These are phyloP conservation scores for Batkoa obscura DNA, from an alignment of 371 early-diverging fungal species.

Conservation along the genomic window DNA sequence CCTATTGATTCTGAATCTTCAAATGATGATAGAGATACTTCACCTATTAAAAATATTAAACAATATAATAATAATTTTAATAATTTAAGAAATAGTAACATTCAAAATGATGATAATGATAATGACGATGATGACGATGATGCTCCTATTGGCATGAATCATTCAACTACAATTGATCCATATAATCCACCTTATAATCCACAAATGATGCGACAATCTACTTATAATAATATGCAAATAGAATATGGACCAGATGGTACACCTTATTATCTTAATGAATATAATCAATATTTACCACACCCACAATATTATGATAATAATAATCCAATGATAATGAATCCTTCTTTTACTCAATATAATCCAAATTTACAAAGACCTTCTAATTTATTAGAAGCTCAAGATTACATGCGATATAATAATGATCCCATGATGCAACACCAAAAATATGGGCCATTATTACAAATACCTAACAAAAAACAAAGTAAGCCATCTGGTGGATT, in stretches of 20 bases:
- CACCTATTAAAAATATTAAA: too few species aligned
- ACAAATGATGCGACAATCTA: background rate
- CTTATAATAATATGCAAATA: background rate
- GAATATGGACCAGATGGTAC: slow-evolving; percentile 5
- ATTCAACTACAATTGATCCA: background rate
- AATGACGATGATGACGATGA: slow-evolving; percentile 2
- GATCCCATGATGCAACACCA: background rate
- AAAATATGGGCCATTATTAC: slow-evolving; percentile 8
- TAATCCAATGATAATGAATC: background rate
- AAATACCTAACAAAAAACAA: slow-evolving; percentile 8
- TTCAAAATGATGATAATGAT: too few species aligned
- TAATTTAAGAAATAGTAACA: background rate
- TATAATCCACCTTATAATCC: background rate
- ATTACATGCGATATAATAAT: background rate
- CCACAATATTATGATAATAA: slow-evolving; percentile 1
- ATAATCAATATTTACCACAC: too few species aligned
- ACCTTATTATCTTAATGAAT: too few species aligned
- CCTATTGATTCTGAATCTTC: slow-evolving; percentile 2
- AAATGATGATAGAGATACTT: background rate
- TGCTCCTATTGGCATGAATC: background rate
- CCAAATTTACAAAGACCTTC: background rate
- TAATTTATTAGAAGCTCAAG: slow-evolving; percentile 3
- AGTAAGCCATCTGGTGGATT: slow-evolving; percentile 8
- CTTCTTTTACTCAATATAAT: slow-evolving; percentile 1
- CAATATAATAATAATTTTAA: too few species aligned